Percentiles rank a stretch among this genome's conserved stretches.
phyloP scores from a whole-genome alignment of 495 filamentous ascomycete genomes.

The Xylaria bambusicola region DNA sequence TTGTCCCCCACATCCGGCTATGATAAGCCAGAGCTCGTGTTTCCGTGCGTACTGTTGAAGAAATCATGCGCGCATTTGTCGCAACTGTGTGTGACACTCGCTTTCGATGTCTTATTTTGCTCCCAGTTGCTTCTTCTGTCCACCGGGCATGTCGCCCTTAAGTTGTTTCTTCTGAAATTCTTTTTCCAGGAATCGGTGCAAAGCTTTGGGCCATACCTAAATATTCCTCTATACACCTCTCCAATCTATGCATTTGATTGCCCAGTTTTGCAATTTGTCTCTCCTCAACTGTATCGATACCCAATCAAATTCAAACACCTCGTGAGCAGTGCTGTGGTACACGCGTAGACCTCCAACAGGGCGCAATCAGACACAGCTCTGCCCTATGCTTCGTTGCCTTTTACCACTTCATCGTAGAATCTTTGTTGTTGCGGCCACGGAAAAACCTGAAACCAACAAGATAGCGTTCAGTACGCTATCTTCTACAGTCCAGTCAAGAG shows the following conservation, averaged over 20 bases:
- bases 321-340: constrained; percentile 27
- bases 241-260: not conserved
- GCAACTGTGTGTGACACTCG: constrained; percentile 18
- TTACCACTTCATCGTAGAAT: constrained; percentile 11
- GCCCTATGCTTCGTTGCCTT: constrained; percentile 21
- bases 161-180: not conserved
- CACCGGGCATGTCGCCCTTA: constrained; percentile 5
- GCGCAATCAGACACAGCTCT: constrained; percentile 1
- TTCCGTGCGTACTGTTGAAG: not conserved
- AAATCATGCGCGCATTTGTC: constrained; percentile 22
- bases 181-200: not conserved
- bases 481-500: not conserved
- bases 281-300: constrained; percentile 8
- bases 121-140: constrained; percentile 15
- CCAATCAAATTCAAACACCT: constrained; percentile 18
- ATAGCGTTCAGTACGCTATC: not conserved
- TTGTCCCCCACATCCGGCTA: not conserved
- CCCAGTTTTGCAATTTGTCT: not conserved
- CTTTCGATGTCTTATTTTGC: constrained; percentile 10
- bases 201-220: not conserved
- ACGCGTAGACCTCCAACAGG: constrained; percentile 10
- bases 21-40: not conserved
- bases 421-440: constrained; percentile 12
- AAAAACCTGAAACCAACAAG: constrained; percentile 14
- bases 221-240: not conserved